phyloP scores from a whole-genome alignment of 345 rosid genomes.

The Trapa bicornis region DNA sequence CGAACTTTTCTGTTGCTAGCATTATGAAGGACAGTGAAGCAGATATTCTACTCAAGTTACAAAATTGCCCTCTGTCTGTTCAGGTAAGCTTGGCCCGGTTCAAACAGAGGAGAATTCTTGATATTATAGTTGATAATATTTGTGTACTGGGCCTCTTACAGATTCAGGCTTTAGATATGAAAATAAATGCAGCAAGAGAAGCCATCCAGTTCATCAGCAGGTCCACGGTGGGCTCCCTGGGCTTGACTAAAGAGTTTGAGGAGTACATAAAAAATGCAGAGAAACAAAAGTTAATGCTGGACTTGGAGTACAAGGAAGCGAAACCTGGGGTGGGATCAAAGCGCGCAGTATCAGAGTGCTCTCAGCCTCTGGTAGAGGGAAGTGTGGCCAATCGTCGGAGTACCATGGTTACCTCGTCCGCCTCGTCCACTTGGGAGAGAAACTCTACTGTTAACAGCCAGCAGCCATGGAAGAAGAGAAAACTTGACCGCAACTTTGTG shows the following conservation, averaged over 20 bases:
- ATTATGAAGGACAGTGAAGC: constrained; percentile 13
- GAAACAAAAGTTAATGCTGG: not conserved
- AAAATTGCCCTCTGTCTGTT: constrained; percentile 4
- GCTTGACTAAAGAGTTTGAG: not conserved
- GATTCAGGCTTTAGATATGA: not conserved
- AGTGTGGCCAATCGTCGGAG: not conserved
- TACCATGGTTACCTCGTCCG: not conserved
- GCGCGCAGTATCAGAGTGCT: not conserved
- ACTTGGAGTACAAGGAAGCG: not conserved
- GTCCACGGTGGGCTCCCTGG: not conserved
- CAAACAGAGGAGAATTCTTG: not conserved
- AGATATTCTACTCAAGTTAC: not conserved
- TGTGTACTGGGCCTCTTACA: not conserved
- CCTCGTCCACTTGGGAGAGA: not conserved
- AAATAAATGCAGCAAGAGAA: not conserved
- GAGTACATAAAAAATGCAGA: not conserved
- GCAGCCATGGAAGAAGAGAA: not conserved
- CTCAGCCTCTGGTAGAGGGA: not conserved
- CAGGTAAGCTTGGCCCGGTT: constrained; percentile 12
- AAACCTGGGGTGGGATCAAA: not conserved
- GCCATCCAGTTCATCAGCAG: not conserved
- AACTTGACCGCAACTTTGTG: not conserved
- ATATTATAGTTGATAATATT: not conserved
- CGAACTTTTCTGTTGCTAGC: constrained; percentile 14
- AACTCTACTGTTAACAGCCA: not conserved